Percentiles rank a stretch among this genome's conserved stretches.
Conservation (phyloP, 2,329 filamentous ascomycete genomes). For the Verticillium isaacii region DNA sequence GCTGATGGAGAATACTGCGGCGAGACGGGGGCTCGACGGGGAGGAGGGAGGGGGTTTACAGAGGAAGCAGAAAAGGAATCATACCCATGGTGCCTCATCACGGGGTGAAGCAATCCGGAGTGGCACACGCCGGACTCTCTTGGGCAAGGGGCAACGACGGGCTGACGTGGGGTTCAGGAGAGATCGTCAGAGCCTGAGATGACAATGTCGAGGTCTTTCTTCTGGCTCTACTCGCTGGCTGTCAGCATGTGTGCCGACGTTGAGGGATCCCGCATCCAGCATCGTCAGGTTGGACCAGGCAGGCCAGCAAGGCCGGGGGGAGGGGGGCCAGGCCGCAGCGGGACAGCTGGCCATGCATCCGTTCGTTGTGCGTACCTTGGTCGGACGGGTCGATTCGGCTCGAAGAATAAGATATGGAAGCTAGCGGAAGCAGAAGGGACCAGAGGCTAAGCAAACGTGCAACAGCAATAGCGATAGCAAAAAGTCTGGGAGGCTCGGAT, state of each 20-base stretch:
- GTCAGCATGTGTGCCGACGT: not conserved
- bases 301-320: too few species aligned
- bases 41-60: not conserved
- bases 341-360: not conserved
- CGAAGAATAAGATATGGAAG: not conserved
- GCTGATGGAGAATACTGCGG: not conserved
- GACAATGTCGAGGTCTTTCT: not conserved
- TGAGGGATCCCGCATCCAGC: not conserved
- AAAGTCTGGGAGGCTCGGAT: not conserved
- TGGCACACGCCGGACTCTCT: not conserved
- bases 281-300: not conserved
- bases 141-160: not conserved
- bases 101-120: not conserved
- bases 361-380: not conserved
- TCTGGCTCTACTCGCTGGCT: not conserved
- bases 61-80: not conserved
- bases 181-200: not conserved
- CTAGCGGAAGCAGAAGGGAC: not conserved
- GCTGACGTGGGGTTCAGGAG: not conserved
- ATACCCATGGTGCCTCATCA: not conserved
- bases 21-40: not conserved
- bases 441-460: not conserved
- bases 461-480: not conserved
- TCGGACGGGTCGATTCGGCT: not conserved
- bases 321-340: not conserved